A percentile compares a stretch with the other conserved stretches of the same genome.
Conservation (phyloP, 306 rosid genomes). For the Trifolium pratense region DNA sequence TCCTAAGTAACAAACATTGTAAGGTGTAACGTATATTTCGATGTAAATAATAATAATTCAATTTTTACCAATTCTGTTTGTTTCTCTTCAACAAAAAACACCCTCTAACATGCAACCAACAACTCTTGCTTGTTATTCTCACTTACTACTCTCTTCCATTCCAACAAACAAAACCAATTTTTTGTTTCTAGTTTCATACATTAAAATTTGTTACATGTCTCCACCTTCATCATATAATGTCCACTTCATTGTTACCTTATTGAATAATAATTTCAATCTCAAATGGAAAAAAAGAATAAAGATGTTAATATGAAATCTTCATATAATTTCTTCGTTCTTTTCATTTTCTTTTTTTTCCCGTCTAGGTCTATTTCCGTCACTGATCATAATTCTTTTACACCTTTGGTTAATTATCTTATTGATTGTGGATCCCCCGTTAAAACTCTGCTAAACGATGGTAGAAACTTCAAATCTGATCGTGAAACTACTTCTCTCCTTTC, state of each 20-base stretch:
- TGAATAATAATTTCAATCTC: neutral
- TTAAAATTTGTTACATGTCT: slow-evolving; percentile 24
- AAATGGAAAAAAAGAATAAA: slow-evolving; percentile 48
- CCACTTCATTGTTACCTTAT: neutral
- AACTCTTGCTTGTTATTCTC: slow-evolving; percentile 44
- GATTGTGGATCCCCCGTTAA: slow-evolving; percentile 67
- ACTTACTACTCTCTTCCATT: slow-evolving; percentile 13
- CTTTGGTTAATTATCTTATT: slow-evolving; percentile 68
- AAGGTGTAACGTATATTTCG: slow-evolving; percentile 58
- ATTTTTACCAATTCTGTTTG: slow-evolving; percentile 46
- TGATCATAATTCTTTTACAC: slow-evolving; percentile 38
- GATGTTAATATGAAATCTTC: slow-evolving; percentile 36
- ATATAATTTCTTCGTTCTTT: slow-evolving; percentile 29
- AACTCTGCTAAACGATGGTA: slow-evolving; percentile 59
- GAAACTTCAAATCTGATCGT: slow-evolving; percentile 77
- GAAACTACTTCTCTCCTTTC: slow-evolving; percentile 65
- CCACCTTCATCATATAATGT: slow-evolving; percentile 23
- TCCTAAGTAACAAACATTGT: neutral
- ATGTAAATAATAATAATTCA: slow-evolving; percentile 23
- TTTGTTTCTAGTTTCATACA: slow-evolving; percentile 19
- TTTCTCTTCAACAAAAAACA: slow-evolving; percentile 17
- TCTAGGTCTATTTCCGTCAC: slow-evolving; percentile 26
- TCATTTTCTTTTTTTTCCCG: slow-evolving; percentile 29
- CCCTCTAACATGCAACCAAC: too few relatives aligned
- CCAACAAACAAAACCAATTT: slow-evolving; percentile 32